These are phyloP conservation scores for Mangifera indica DNA, from an alignment of 345 rosid species.

Conservation along the genomic window DNA sequence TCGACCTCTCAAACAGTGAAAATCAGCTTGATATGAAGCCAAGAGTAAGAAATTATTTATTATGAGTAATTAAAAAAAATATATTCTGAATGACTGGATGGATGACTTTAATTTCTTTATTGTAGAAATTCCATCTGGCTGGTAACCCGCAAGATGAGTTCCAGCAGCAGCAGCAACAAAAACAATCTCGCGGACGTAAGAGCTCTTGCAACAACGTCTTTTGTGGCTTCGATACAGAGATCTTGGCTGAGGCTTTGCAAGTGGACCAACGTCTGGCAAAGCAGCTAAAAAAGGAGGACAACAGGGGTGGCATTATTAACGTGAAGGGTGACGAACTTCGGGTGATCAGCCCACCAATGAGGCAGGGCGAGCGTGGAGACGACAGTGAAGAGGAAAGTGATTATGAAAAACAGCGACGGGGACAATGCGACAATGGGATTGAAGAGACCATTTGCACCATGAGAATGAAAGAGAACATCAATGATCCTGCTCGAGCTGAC, in stretches of 20 bases:
- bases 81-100: not conserved
- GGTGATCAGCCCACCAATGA: conserved; percentile 45
- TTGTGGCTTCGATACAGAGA: conserved; percentile 47
- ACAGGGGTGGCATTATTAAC: conserved; percentile 57
- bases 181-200: not conserved
- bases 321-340: conserved; percentile 50
- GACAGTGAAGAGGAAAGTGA: conserved; percentile 36
- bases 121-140: conserved; percentile 61
- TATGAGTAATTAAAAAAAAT: not conserved
- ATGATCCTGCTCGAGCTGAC: conserved; percentile 57
- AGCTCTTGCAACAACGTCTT: too few relatives aligned
- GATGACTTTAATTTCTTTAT: not conserved
- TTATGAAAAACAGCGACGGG: conserved; percentile 16
- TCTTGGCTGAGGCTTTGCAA: conserved; percentile 61
- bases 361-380: not conserved
- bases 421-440: conserved; percentile 45
- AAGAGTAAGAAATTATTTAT: conserved; percentile 41
- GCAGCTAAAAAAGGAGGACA: conserved; percentile 49
- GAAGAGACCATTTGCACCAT: conserved; percentile 76
- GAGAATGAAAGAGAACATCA: conserved; percentile 61
- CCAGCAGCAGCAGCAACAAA: conserved; percentile 14
- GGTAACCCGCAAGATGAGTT: conserved; percentile 61
- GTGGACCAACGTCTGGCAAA: conserved; percentile 39
- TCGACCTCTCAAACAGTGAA: conserved; percentile 33
- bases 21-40: conserved; percentile 75